Evolutionary conservation across 345 rosid genomes (phyloP).

Genomic region (Bretschneidera sinensis): DNA sequence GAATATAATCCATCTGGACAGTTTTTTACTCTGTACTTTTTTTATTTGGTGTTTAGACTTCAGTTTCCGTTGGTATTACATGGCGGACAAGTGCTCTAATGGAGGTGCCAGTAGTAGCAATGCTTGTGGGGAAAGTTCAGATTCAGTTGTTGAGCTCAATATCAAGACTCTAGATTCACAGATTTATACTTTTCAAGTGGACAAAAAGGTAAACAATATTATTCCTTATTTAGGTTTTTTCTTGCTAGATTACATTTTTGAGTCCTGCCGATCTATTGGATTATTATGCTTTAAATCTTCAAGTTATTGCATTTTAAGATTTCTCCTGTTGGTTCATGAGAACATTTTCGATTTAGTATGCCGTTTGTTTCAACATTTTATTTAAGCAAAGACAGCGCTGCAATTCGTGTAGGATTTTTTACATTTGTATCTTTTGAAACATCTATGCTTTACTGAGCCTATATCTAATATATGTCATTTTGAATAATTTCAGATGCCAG

Average conservation of each 20-base stretch:
- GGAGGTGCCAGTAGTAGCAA: constrained; percentile 51
- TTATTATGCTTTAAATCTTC: no score
- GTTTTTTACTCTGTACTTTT: neutral
- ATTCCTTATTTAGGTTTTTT: neutral
- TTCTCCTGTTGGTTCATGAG: no score
- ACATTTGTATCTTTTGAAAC: no score
- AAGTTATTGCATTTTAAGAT: no score
- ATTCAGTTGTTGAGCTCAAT: constrained; percentile 63
- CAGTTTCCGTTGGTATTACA: constrained; percentile 25
- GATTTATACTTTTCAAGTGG: constrained; percentile 55
- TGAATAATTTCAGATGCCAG: constrained; percentile 54
- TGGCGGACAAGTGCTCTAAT: constrained; percentile 53
- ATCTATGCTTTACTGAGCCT: no score
- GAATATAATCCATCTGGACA: neutral
- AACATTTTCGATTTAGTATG: no score
- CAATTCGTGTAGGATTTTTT: no score
- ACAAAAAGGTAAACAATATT: constrained; percentile 58
- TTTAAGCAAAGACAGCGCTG: no score
- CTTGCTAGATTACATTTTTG: no score
- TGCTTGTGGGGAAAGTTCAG: constrained; percentile 43
- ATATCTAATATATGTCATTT: no score
- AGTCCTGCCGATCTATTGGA: no score
- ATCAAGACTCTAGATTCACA: constrained; percentile 86
- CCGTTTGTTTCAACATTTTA: no score
- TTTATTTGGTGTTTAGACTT: constrained; percentile 11